Base-by-base conservation (phyloP, 2,329 filamentous ascomycete genomes). In the Grosmannia serpens region DNA sequence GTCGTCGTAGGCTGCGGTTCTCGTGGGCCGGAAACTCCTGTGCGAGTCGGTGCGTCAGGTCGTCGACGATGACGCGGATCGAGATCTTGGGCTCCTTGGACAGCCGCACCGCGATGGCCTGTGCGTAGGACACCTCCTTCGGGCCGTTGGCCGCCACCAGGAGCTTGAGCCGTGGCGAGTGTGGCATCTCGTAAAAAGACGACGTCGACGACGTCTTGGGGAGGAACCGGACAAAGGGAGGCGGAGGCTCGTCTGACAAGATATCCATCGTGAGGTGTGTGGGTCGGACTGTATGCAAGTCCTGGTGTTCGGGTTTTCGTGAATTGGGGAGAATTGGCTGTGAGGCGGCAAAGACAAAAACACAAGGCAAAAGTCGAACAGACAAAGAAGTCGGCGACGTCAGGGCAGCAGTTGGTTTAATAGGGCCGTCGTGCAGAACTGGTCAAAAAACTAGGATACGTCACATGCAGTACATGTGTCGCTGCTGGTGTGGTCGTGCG, bases 141-240 rank as follows among this genome's bases (percentile, higher is more conserved):
- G 80, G 76, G 60, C 86, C 84, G 64, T 86, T 85, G 59, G 85
- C 80, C 59, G 83, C 83, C 41, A 88, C 76, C 38, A 88, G 79
- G 58, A 88, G 77, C 61, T 76, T 80, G 33, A 86, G 72, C 63
- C 81, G 63, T 70, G 74, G 61, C 47, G 62, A 62, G 27, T 62
- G 62, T 31, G 60, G 63, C 63, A 64, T 64, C 52, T 64, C 63
- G 61, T 62, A 60, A 15, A 64, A 57, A 26, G 62, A 64, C 4
- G 62, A 54, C 3, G 61, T 49, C 24, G 64, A 63, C 20, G 61
- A 51, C 17, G 60, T 61, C 33, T 62, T 62, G 33, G 62, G 59
- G 20, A 64, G 59, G 56, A 63, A 63, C 47, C 58, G 59, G 50
- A 62, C 41, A 29, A 57, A 62, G 10, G 61, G 53, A 29, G 63